Conservation (phyloP, 805 yeast species). For the Candida tibetensis region DNA sequence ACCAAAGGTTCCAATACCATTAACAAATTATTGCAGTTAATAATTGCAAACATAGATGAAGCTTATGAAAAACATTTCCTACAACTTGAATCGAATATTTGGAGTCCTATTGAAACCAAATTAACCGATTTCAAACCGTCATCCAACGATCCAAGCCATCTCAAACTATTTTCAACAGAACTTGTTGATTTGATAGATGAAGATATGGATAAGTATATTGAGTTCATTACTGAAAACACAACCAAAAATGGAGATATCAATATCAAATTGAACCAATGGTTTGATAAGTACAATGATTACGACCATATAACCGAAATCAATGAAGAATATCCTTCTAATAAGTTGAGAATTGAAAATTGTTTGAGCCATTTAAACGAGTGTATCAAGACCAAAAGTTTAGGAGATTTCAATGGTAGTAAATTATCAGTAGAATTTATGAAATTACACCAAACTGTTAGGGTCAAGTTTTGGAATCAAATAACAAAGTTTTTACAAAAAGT, state of each 20-base stretch:
- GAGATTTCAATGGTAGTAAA: constrained; percentile 15
- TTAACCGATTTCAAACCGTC: background rate
- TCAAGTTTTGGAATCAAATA: constrained; percentile 10
- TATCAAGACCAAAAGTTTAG: constrained; percentile 7
- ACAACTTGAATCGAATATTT: constrained; percentile 1
- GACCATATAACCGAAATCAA: constrained; percentile 2
- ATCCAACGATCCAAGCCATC: background rate
- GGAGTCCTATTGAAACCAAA: background rate
- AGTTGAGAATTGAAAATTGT: constrained; percentile 6
- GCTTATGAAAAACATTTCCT: constrained; percentile 10
- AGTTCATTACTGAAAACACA: constrained; percentile 7
- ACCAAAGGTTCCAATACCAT: constrained; percentile 5
- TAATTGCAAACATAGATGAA: constrained; percentile 5
- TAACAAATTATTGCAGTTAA: constrained; percentile 4
- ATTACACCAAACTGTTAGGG: constrained; percentile 9
- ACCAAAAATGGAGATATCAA: background rate
- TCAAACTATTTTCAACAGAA: constrained; percentile 18
- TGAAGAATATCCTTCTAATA: background rate
- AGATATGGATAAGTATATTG: constrained; percentile 28
- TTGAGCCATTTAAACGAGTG: constrained; percentile 4
- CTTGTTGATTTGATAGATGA: constrained; percentile 25
- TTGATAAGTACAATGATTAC: constrained; percentile 6
- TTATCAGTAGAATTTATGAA: constrained; percentile 14
- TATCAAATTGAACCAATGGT: constrained; percentile 7
- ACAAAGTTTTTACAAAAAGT: constrained; percentile 1